Conservation (phyloP, 2,329 filamentous ascomycete species). For the Fusarium nisikadoi region DNA sequence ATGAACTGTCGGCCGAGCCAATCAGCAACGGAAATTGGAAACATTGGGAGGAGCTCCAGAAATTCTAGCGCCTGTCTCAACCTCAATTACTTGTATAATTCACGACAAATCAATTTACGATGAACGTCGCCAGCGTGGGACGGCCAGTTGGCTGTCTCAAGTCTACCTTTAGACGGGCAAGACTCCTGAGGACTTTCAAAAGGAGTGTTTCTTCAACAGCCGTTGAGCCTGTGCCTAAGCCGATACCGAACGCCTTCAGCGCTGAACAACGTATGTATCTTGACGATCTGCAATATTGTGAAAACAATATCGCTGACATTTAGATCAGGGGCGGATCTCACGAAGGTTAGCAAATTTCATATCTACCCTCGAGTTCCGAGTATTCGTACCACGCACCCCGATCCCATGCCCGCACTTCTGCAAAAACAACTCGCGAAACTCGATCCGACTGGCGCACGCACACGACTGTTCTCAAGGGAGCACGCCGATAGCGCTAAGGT, state of each 20-base stretch:
- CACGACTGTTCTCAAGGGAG: constrained; percentile 79
- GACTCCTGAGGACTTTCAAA: constrained; percentile 58
- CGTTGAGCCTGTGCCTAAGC: constrained; percentile 27
- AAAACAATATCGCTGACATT: constrained; percentile 20
- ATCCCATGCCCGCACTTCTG: constrained; percentile 76
- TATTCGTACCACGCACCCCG: constrained; percentile 64
- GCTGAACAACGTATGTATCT: constrained; percentile 50
- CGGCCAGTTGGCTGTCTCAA: constrained; percentile 80
- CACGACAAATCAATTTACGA: constrained; percentile 48
- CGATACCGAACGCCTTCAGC: constrained; percentile 42
- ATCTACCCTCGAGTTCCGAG: constrained; percentile 68
- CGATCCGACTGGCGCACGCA: constrained; percentile 86
- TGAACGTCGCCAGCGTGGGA: constrained; percentile 70
- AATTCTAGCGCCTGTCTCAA: constrained; percentile 42
- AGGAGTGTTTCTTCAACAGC: constrained; percentile 61
- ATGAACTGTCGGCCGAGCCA: constrained; percentile 50
- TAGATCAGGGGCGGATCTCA: constrained; percentile 48
- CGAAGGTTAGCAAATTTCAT: constrained; percentile 56
- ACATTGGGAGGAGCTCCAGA: constrained; percentile 35
- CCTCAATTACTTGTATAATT: constrained; percentile 31
- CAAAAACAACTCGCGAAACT: constrained; percentile 76
- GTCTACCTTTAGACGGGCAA: constrained; percentile 67
- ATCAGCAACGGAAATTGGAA: constrained; percentile 47
- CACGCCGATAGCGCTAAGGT: constrained; percentile 84
- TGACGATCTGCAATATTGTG: background rate